These are phyloP conservation scores for Glycyrrhiza uralensis DNA, from an alignment of 306 rosid genomes.

Conservation along the genomic window DNA sequence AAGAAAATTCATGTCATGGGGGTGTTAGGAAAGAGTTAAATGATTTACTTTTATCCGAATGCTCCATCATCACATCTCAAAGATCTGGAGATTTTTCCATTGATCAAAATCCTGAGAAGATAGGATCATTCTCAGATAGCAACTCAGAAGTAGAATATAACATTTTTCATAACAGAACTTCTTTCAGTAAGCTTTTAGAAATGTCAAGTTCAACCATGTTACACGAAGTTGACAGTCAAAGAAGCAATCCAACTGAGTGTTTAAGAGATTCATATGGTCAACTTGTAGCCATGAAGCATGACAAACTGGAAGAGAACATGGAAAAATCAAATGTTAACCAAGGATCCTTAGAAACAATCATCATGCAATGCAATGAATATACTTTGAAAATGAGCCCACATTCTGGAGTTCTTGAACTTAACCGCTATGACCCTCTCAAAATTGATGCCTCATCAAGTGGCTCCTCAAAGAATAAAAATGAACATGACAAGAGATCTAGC, in stretches of 20 bases:
- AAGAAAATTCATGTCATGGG: slow-evolving; percentile 31
- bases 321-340: slow-evolving; percentile 38
- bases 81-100: slow-evolving; percentile 51
- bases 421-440: slow-evolving; percentile 40
- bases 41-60: slow-evolving; percentile 44
- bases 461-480: slow-evolving; percentile 42
- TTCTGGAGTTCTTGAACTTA: slow-evolving; percentile 41
- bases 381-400: slow-evolving; percentile 32
- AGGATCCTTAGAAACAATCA: slow-evolving; percentile 38
- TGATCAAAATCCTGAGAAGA: slow-evolving; percentile 62
- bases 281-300: slow-evolving; percentile 34
- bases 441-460: slow-evolving; percentile 40
- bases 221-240: slow-evolving; percentile 33
- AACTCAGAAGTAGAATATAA: slow-evolving; percentile 69
- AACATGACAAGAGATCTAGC: slow-evolving; percentile 42
- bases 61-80: slow-evolving; percentile 51
- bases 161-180: slow-evolving; percentile 32
- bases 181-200: slow-evolving; percentile 46
- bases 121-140: slow-evolving; percentile 59
- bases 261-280: slow-evolving; percentile 17
- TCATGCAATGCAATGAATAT: slow-evolving; percentile 31
- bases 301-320: slow-evolving; percentile 26
- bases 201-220: slow-evolving; percentile 46
- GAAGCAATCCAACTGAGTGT: slow-evolving; percentile 32
- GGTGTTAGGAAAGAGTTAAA: slow-evolving; percentile 33